Percentiles rank a stretch among this genome's conserved stretches.
phyloP scores from a whole-genome alignment of 83 land plant species.

The Isoetes engelmannii region DNA sequence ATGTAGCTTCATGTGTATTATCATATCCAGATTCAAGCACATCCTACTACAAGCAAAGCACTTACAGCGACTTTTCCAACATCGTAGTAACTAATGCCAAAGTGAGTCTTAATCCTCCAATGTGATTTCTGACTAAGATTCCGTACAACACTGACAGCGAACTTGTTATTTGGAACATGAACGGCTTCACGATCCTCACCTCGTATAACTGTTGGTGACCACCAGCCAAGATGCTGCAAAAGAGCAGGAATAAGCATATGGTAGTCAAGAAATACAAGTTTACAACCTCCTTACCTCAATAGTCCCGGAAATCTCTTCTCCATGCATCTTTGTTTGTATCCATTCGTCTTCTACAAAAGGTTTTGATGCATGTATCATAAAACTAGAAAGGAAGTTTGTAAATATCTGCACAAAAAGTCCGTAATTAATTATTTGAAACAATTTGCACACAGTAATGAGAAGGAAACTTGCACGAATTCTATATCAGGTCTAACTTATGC shows the following conservation, averaged over 20 bases:
- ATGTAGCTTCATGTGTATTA: not conserved
- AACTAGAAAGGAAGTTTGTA: constrained; percentile 5
- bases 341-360: constrained; percentile 5
- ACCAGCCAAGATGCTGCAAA: constrained; percentile 13
- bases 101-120: constrained; percentile 5
- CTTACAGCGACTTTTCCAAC: not conserved
- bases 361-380: constrained; percentile 3
- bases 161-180: constrained; percentile 3
- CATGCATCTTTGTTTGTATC: constrained; percentile 9
- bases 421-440: not conserved
- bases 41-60: not conserved
- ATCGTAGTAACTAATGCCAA: constrained; percentile 6
- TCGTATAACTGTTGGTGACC: constrained; percentile 7
- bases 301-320: constrained; percentile 3
- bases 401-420: constrained; percentile 1
- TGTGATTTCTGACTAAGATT: constrained; percentile 6
- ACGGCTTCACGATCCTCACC: constrained; percentile 10
- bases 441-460: not conserved
- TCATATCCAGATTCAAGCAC: not conserved
- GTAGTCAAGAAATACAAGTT: not conserved
- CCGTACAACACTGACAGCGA: not conserved
- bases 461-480: no score
- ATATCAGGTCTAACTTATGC: no score
- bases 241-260: not conserved
- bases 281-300: not conserved